Evolutionary conservation across 2,329 filamentous ascomycete species (phyloP), one percentile per base, ranked within the genome.

Genomic region (Fusarium pseudoanthophilum): DNA sequence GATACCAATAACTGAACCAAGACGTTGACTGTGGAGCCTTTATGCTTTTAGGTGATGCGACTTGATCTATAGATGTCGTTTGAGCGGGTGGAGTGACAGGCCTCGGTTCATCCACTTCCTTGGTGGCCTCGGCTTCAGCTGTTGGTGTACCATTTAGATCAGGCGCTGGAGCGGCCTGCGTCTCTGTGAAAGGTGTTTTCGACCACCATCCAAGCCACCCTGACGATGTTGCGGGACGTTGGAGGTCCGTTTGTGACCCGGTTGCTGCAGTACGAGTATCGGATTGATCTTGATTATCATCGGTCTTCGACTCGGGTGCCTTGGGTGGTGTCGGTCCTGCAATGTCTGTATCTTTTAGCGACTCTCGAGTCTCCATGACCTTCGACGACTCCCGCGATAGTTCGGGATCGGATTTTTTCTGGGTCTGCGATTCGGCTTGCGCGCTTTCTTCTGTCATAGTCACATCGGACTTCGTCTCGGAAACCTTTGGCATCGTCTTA

Each of bases 151-250:
- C 53, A 67, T 64, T 59, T 55, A 49, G 32, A 6, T 64, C 48
- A 24, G 67, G 40, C 18, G 13, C 30, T 24, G 67, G 43, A n/a
- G 56, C 51, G 13, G 64, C 26, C 30, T 76, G 71, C 14, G 73
- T 73, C 34, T 79, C 80, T 14, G 73, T 74, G 39, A 78, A 71
- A n/a, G 79, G 76, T 18, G 74, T 72, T 55, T 69, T 80, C 21
- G 77, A 78, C 77, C 88, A 81, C 88, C 89, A 90, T 37, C 87
- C 85, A 21, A 90, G 79, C 89, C 89, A 91, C 26, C 87, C 84
- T 32, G 86, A 84, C 11, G 86, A 82, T 28, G 82, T 74, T 28
- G 75, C 66, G 10, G 79, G 79, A 28, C 68, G 66, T 37, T 65
- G 49, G 18, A 51, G 26, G 26, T 60, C 46, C 11, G 48, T 32